A percentile compares a stretch with the other conserved stretches of the same genome.
phyloP scores from a whole-genome alignment of 352 stramenopile genomes.

The Globisporangium echinulatum region DNA sequence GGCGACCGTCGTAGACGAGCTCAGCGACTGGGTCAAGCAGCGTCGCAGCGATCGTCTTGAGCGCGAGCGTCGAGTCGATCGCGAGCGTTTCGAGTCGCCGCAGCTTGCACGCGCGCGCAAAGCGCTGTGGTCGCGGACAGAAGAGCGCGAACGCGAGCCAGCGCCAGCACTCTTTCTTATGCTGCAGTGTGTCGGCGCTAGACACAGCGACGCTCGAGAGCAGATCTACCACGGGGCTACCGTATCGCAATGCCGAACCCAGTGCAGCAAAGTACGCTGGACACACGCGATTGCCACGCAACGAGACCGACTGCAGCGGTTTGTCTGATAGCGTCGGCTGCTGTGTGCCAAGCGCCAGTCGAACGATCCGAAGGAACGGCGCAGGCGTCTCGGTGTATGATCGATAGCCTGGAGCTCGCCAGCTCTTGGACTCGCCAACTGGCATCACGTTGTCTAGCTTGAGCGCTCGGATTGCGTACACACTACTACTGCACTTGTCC shows the following conservation, averaged over 20 bases:
- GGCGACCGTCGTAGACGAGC: neutral
- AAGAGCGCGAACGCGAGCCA: constrained; percentile 1
- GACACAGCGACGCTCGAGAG: neutral
- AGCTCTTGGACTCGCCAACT: neutral
- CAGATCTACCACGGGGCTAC: neutral
- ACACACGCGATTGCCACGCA: neutral
- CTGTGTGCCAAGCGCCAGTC: neutral
- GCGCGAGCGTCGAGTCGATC: neutral
- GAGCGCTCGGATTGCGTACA: neutral
- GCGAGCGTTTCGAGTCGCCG: neutral
- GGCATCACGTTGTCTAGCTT: neutral
- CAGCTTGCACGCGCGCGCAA: neutral
- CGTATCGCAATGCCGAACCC: neutral
- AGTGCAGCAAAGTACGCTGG: neutral
- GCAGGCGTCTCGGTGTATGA: neutral
- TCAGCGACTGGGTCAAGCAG: neutral
- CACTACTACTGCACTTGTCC: neutral
- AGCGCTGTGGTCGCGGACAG: neutral
- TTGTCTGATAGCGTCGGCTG: neutral
- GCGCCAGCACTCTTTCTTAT: neutral
- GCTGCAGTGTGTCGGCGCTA: neutral
- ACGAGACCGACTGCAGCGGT: neutral
- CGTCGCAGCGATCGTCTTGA: neutral
- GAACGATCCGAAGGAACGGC: neutral
- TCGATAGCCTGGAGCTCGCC: neutral